These are phyloP conservation scores for Berberis vulgaris DNA, from an alignment of 164 flowering plant species.

Conservation along the genomic window DNA sequence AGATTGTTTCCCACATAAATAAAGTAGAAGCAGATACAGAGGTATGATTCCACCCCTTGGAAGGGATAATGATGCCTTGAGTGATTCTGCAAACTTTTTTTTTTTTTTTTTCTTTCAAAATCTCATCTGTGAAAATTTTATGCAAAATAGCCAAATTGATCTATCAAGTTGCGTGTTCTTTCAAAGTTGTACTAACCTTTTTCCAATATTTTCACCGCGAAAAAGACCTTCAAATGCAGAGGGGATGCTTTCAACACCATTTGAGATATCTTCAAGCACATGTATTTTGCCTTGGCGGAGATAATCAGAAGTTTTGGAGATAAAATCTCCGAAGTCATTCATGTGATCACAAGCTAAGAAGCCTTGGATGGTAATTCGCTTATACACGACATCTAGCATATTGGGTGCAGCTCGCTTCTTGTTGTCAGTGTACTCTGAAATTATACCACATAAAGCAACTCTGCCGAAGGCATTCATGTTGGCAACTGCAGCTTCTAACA, in stretches of 20 bases:
- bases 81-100: too few species aligned
- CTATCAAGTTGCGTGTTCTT: too few species aligned
- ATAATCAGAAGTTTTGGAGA: slow-evolving; percentile 26
- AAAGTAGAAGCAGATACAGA: too few species aligned
- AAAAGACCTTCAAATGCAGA: slow-evolving; percentile 56
- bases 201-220: slow-evolving; percentile 53
- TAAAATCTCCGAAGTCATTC: slow-evolving; percentile 28
- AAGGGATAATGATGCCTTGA: too few species aligned
- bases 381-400: slow-evolving; percentile 49
- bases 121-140: too few species aligned
- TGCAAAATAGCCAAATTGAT: too few species aligned
- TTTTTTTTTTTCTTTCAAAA: too few species aligned
- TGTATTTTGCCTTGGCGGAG: slow-evolving; percentile 30
- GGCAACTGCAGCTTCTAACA: slow-evolving; percentile 60
- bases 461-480: slow-evolving; percentile 68
- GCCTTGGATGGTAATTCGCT: slow-evolving; percentile 54
- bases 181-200: slow-evolving; percentile 40
- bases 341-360: slow-evolving; percentile 41
- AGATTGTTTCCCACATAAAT: too few species aligned
- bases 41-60: too few species aligned
- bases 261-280: slow-evolving; percentile 46
- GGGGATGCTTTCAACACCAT: slow-evolving; percentile 58
- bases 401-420: slow-evolving; percentile 33
- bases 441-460: slow-evolving; percentile 61
- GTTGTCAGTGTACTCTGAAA: slow-evolving; percentile 41